Evolutionary conservation across 2,329 filamentous ascomycete species (phyloP).

Genomic region (Domatiomyces catenatus): DNA sequence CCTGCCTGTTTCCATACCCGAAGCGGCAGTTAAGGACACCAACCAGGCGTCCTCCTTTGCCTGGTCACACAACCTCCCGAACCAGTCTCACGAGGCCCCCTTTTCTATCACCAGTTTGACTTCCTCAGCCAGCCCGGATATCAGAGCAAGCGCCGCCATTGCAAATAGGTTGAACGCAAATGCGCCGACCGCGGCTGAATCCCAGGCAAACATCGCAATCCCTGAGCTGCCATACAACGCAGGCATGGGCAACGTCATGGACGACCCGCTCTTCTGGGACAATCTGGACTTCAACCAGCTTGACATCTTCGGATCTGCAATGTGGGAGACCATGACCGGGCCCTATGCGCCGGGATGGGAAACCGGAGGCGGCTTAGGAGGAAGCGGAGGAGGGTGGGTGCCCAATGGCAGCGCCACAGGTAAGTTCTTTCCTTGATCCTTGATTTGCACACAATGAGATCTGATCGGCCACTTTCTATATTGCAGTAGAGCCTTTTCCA

Average conservation of each 20-base stretch:
- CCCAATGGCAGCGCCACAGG: background rate
- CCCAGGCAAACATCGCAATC: constrained; percentile 13
- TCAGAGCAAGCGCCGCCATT: constrained; percentile 1
- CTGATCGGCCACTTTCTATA: background rate
- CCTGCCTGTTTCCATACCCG: background rate
- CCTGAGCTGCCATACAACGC: background rate
- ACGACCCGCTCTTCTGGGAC: constrained; percentile 17
- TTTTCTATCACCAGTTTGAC: background rate
- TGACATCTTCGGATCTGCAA: constrained; percentile 16
- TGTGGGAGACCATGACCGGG: constrained; percentile 18
- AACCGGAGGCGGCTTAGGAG: background rate
- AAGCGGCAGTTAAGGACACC: background rate
- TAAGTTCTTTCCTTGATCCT: background rate
- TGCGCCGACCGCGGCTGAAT: constrained; percentile 13
- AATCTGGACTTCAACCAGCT: constrained; percentile 17
- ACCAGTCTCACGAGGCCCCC: background rate
- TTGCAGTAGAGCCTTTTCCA: background rate
- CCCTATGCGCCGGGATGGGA: constrained; percentile 8
- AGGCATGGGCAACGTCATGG: constrained; percentile 7
- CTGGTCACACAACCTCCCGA: background rate
- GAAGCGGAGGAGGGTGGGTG: background rate
- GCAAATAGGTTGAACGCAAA: constrained; percentile 14
- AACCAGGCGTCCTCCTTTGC: background rate
- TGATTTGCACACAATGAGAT: background rate
- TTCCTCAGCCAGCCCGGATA: background rate